phyloP scores from a whole-genome alignment of 2,329 filamentous ascomycete genomes.

The Colletotrichum cordylinicola region DNA sequence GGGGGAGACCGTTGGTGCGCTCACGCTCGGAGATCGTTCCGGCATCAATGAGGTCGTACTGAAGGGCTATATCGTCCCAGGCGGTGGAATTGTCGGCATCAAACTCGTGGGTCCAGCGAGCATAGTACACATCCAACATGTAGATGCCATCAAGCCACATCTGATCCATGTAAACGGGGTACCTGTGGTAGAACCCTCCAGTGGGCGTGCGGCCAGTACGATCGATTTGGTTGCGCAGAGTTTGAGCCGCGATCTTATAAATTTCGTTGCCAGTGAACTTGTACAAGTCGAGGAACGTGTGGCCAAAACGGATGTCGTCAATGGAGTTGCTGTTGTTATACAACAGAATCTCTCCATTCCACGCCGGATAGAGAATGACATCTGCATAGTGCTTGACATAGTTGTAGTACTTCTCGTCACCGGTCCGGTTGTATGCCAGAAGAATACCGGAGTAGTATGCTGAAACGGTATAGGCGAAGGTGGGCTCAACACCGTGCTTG shows the following conservation, averaged over 20 bases:
- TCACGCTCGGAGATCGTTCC: conserved; percentile 41
- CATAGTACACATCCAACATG: conserved; percentile 41
- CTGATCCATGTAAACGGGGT: conserved; percentile 28
- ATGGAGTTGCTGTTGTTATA: conserved; percentile 23
- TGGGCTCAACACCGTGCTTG: conserved; percentile 29
- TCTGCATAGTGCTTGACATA: conserved; percentile 29
- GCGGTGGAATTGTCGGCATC: conserved; percentile 31
- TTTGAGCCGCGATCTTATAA: conserved; percentile 18
- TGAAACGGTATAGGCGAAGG: conserved; percentile 30
- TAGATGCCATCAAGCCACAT: conserved; percentile 51
- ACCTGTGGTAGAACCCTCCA: conserved; percentile 25
- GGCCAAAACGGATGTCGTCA: conserved; percentile 22
- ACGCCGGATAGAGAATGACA: conserved; percentile 26
- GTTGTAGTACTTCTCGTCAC: conserved; percentile 26
- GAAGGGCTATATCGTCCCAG: conserved; percentile 47
- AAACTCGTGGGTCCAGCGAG: conserved; percentile 33
- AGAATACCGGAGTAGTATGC: conserved; percentile 31
- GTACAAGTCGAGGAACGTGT: conserved; percentile 20
- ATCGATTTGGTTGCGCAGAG: conserved; percentile 14
- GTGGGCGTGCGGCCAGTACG: conserved; percentile 14
- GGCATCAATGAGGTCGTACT: conserved; percentile 45
- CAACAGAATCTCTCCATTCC: conserved; percentile 23
- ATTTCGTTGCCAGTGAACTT: conserved; percentile 14
- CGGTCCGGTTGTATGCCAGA: conserved; percentile 25
- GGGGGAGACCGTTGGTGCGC: conserved; percentile 43